These are phyloP conservation scores for Penicillium sp. DNA, from an alignment of 2,329 filamentous ascomycete genomes.

Conservation along the genomic window DNA sequence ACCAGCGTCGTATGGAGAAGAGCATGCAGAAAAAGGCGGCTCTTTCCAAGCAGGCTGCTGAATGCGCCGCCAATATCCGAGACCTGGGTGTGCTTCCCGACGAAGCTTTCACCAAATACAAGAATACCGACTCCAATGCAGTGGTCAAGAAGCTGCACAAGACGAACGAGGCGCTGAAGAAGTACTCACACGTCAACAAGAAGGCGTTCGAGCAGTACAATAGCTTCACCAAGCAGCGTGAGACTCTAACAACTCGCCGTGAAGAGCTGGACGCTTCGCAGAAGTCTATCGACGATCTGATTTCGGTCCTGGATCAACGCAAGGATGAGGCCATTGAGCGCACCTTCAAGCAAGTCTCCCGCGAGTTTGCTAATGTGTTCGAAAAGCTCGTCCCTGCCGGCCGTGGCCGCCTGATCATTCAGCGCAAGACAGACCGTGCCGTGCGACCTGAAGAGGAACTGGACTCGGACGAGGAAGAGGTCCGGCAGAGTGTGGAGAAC, in stretches of 20 bases:
- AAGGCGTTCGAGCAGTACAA: slow-evolving; percentile 99
- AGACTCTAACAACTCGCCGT: slow-evolving; percentile 77
- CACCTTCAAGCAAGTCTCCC: slow-evolving; percentile 96
- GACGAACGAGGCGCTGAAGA: slow-evolving; percentile 88
- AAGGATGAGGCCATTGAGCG: slow-evolving; percentile 98
- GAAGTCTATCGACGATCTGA: slow-evolving; percentile 83
- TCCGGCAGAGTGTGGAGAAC: slow-evolving; percentile 71
- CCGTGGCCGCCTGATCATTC: slow-evolving; percentile 86
- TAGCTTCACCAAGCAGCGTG: slow-evolving; percentile 89
- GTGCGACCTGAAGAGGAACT: slow-evolving; percentile 64
- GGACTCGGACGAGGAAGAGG: slow-evolving; percentile 63
- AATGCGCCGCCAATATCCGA: slow-evolving; percentile 83
- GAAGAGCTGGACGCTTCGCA: slow-evolving; percentile 85
- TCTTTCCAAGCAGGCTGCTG: slow-evolving; percentile 70
- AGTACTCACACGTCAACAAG: slow-evolving; percentile 98
- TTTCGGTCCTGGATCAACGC: slow-evolving; percentile 85
- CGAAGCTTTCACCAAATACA: slow-evolving; percentile 88
- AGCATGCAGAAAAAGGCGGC: slow-evolving; percentile 83
- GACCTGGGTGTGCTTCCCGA: slow-evolving; percentile 91
- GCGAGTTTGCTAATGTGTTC: slow-evolving; percentile 89
- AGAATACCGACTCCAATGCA: slow-evolving; percentile 72
- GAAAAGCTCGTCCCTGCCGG: slow-evolving; percentile 93
- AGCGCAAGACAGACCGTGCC: slow-evolving; percentile 76
- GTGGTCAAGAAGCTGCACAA: slow-evolving; percentile 77
- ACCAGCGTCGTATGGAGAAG: slow-evolving; percentile 89